phyloP scores from a whole-genome alignment of 164 flowering plant genomes.

The Magnolia officinalis region DNA sequence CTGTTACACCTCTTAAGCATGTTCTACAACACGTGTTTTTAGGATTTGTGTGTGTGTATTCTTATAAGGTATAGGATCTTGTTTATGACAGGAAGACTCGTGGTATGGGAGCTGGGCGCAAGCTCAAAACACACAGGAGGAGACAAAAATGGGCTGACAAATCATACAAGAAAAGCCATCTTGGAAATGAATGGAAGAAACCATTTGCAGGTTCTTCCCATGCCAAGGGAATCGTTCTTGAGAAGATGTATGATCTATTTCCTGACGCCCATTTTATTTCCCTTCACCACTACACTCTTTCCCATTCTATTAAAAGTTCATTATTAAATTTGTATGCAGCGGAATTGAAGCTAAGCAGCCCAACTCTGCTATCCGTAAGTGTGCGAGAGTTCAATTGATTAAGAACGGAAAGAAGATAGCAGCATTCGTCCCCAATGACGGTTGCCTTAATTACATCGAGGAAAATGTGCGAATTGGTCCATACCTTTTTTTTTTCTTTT shows the following conservation, averaged over 20 bases:
- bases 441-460: slow-evolving; percentile 60
- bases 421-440: slow-evolving; percentile 64
- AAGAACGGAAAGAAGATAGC: slow-evolving; percentile 71
- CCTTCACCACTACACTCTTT: background rate
- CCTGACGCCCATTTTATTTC: background rate
- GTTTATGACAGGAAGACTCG: slow-evolving; percentile 46
- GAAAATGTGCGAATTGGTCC: slow-evolving; percentile 40
- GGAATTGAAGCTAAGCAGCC: slow-evolving; percentile 75
- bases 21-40: too few relatives aligned
- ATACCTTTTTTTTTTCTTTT: background rate
- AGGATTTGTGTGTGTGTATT: too few relatives aligned
- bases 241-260: slow-evolving; percentile 43
- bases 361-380: slow-evolving; percentile 62
- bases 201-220: slow-evolving; percentile 71
- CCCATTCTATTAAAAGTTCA: background rate
- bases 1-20: too few relatives aligned
- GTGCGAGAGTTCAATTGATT: slow-evolving; percentile 62
- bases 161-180: slow-evolving; percentile 57
- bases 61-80: background rate
- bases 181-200: slow-evolving; percentile 66
- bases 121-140: slow-evolving; percentile 51
- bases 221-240: slow-evolving; percentile 63
- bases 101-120: slow-evolving; percentile 67
- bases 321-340: slow-evolving; percentile 20
- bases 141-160: slow-evolving; percentile 63